Evolutionary conservation across 176 grass and related monocot genomes (phyloP).

Genomic region (Miscanthus lutarioriparius): DNA sequence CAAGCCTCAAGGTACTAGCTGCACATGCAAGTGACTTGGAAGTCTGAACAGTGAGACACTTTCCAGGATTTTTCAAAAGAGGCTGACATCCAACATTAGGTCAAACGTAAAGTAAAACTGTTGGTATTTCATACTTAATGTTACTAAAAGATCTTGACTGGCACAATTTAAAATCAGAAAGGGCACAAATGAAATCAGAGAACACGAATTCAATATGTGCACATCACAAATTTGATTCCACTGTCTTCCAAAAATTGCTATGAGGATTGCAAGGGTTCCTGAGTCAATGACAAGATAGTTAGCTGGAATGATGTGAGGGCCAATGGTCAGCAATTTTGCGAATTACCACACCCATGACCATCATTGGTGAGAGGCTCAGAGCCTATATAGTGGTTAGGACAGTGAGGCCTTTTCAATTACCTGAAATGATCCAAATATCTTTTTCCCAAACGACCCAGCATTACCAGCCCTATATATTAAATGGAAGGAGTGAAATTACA

Average conservation of each 20-base stretch:
- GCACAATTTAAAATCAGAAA: not conserved
- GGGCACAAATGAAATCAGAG: not conserved
- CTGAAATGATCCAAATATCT: not conserved
- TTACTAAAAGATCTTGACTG: not conserved
- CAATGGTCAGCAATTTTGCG: not conserved
- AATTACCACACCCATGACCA: not conserved
- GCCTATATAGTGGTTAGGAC: conserved; percentile 10
- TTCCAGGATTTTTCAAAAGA: not conserved
- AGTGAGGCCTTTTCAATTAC: not conserved
- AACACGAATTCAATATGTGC: not conserved
- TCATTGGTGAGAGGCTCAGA: conserved; percentile 4
- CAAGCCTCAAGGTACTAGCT: not conserved
- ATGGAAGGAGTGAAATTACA: not conserved
- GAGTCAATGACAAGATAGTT: conserved; percentile 5
- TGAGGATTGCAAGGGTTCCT: not conserved
- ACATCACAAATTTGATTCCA: not conserved
- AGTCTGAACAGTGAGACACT: not conserved
- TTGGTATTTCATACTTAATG: not conserved
- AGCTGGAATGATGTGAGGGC: conserved; percentile 21
- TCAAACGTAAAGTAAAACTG: not conserved
- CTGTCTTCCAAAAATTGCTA: not conserved
- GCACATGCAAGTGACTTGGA: not conserved
- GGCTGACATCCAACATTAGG: not conserved
- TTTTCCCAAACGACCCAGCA: not conserved
- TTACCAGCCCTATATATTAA: not conserved